A percentile compares a stretch with the other conserved stretches of the same genome.
Evolutionary conservation across 495 filamentous ascomycete genomes (phyloP).

Genomic region (Talaromyces ruber): DNA sequence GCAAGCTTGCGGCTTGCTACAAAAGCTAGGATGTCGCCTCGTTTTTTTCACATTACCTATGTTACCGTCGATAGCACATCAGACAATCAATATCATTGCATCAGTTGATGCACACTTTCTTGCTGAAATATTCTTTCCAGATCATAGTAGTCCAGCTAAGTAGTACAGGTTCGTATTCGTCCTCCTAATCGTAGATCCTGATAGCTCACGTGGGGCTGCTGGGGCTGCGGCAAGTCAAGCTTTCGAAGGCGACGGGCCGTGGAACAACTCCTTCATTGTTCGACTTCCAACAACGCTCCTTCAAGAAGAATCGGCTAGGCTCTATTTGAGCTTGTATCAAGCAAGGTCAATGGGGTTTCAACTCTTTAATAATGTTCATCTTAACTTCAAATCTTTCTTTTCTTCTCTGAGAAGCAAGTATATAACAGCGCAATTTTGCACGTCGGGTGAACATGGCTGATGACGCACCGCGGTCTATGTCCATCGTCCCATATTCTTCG

Average conservation of each 20-base stretch:
- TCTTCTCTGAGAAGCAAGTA: constrained; percentile 4
- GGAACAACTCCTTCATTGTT: background rate
- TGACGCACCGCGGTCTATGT: constrained; percentile 27
- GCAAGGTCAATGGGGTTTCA: background rate
- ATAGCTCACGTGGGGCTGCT: constrained; percentile 18
- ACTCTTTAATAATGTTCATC: background rate
- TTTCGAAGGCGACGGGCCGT: background rate
- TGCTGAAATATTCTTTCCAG: background rate
- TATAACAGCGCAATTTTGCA: background rate
- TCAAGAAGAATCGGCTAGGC: background rate
- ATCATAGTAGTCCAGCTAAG: background rate
- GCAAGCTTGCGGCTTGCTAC: background rate
- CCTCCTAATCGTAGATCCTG: background rate
- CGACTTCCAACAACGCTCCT: background rate
- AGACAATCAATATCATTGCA: background rate
- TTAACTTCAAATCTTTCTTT: background rate
- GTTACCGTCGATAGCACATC: background rate
- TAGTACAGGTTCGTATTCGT: background rate
- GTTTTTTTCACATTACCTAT: background rate
- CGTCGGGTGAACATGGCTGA: constrained; percentile 22
- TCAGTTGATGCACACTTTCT: background rate
- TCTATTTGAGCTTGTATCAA: background rate
- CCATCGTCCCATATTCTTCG: constrained; percentile 38
- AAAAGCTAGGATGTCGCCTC: background rate
- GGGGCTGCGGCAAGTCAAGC: constrained; percentile 11